Evolutionary conservation across 371 early-diverging fungal species (phyloP).

Genomic region (Blakeslea trispora): DNA sequence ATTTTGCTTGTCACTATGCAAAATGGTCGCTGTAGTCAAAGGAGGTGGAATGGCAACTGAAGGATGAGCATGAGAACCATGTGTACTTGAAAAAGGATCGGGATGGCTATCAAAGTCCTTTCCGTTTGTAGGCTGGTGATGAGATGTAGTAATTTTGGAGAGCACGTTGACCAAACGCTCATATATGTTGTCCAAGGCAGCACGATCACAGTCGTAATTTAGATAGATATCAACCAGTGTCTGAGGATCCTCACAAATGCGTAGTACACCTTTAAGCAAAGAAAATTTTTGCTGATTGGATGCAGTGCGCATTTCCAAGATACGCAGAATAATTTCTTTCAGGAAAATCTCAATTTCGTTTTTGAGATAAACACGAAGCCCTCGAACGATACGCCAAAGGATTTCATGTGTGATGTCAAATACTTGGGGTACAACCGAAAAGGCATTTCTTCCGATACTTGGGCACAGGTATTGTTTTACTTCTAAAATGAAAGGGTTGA

Average conservation of each 20-base stretch:
- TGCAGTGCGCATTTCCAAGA: slow-evolving; percentile 67
- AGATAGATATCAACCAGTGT: slow-evolving; percentile 93
- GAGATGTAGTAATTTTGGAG: slow-evolving; percentile 55
- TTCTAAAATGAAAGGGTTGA: slow-evolving; percentile 72
- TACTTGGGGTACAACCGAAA: slow-evolving; percentile 75
- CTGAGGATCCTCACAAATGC: slow-evolving; percentile 76
- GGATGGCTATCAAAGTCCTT: slow-evolving; percentile 43
- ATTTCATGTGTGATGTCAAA: slow-evolving; percentile 84
- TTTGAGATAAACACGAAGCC: slow-evolving; percentile 73
- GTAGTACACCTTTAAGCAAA: slow-evolving; percentile 46
- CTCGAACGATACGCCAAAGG: slow-evolving; percentile 73
- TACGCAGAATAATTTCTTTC: slow-evolving; percentile 70
- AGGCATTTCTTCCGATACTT: slow-evolving; percentile 78
- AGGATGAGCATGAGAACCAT: slow-evolving; percentile 20
- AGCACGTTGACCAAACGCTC: slow-evolving; percentile 59
- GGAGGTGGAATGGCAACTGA: slow-evolving; percentile 50
- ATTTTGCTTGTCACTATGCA: slow-evolving; percentile 52
- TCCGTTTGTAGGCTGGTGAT: slow-evolving; percentile 24
- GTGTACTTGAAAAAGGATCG: slow-evolving; percentile 12
- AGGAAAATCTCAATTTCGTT: slow-evolving; percentile 77
- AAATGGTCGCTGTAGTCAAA: slow-evolving; percentile 49
- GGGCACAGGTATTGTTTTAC: slow-evolving; percentile 84
- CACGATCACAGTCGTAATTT: slow-evolving; percentile 91
- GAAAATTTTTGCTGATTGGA: slow-evolving; percentile 55
- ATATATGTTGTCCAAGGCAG: slow-evolving; percentile 55